These are phyloP conservation scores for Cucurbita argyrosperma DNA, from an alignment of 306 rosid species.

Conservation along the genomic window DNA sequence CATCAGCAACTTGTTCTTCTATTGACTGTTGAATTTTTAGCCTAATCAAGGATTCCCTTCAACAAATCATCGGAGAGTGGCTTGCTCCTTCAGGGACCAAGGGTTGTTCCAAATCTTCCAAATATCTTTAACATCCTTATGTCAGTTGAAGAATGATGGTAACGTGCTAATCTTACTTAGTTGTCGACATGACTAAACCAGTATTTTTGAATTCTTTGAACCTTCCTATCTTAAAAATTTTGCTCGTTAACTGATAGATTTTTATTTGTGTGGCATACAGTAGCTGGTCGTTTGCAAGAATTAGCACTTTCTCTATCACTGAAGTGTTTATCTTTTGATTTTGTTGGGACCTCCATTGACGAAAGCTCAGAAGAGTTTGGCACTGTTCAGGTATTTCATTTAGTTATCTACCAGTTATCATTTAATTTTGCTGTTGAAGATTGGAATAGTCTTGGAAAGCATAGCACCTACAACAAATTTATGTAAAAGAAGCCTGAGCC, in stretches of 20 bases:
- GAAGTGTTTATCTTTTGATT: conserved; percentile 90
- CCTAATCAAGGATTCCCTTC: conserved; percentile 82
- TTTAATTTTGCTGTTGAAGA: conserved; percentile 12
- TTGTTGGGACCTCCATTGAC: conserved; percentile 94
- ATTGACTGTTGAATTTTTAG: conserved; percentile 36
- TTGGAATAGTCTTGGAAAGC: conserved; percentile 1
- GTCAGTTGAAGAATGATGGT: conserved; percentile 87
- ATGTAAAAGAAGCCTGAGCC: not conserved
- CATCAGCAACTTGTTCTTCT: not conserved
- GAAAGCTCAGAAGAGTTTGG: conserved; percentile 99
- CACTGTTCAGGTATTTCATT: conserved; percentile 71
- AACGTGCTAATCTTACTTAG: conserved; percentile 4
- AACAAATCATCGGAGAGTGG: conserved; percentile 94
- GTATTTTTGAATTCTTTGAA: not conserved
- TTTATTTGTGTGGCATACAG: conserved; percentile 37
- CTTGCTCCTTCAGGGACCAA: conserved; percentile 90
- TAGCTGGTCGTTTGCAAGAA: conserved; percentile 71
- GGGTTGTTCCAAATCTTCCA: conserved; percentile 83
- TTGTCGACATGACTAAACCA: not conserved
- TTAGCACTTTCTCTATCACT: conserved; percentile 90
- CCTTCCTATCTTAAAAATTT: not conserved
- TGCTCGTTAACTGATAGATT: conserved; percentile 1
- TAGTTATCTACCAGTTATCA: not conserved
- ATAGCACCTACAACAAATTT: not conserved
- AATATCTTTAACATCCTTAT: conserved; percentile 79